A percentile compares a stretch with the other conserved stretches of the same genome.
Conservation (phyloP, 352 stramenopile genomes). For the Phytophthora idaei region DNA sequence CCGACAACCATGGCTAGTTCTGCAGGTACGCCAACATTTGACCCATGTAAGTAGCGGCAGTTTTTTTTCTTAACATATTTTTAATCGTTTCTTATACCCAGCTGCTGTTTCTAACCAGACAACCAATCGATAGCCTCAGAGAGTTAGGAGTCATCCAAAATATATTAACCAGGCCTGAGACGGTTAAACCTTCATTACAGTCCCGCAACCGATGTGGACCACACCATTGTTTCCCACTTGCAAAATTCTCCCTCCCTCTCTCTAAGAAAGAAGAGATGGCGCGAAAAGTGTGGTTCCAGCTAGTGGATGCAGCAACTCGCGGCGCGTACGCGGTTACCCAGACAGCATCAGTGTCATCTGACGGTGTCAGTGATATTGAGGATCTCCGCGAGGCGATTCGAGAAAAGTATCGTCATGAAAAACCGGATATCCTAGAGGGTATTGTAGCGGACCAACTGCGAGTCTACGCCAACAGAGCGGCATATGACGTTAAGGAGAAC, state of each 20-base stretch:
- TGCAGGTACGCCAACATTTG: conserved; percentile 46
- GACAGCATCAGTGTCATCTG: too few relatives aligned
- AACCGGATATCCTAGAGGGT: not conserved
- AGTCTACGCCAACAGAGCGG: conserved; percentile 10
- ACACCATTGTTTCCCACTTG: too few relatives aligned
- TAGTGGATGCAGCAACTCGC: conserved; percentile 5
- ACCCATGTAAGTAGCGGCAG: too few relatives aligned
- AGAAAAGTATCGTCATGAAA: not conserved
- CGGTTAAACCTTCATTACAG: too few relatives aligned
- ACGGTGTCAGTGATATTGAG: conserved; percentile 4
- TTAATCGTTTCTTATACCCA: too few relatives aligned
- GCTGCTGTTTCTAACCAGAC: too few relatives aligned
- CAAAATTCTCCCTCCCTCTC: too few relatives aligned
- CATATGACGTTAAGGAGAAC: conserved; percentile 5
- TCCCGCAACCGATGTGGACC: too few relatives aligned
- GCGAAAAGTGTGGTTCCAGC: conserved; percentile 2
- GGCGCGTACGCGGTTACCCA: not conserved
- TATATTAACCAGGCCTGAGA: too few relatives aligned
- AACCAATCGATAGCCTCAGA: too few relatives aligned
- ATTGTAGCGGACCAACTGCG: not conserved
- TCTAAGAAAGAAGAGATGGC: conserved; percentile 4
- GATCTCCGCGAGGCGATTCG: conserved; percentile 6
- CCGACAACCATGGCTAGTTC: conserved; percentile 52
- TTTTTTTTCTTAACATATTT: too few relatives aligned
- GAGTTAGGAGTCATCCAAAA: too few relatives aligned